phyloP scores from a whole-genome alignment of 1,139 yeast species.

The Schwanniomyces etchellsii region DNA sequence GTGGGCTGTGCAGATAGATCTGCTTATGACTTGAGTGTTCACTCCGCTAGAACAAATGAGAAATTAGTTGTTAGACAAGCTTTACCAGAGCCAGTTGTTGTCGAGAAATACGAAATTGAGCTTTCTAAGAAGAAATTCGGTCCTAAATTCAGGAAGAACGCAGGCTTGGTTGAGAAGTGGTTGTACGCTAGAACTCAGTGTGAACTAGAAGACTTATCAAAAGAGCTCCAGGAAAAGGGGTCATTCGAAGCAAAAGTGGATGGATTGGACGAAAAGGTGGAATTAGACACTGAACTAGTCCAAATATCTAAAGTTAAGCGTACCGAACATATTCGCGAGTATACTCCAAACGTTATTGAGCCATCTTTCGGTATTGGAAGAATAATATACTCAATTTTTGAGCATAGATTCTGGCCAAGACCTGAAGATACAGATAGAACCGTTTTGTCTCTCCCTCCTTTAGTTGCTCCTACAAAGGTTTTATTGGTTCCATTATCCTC shows the following conservation, averaged over 20 bases:
- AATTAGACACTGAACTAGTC: slow-evolving; percentile 67
- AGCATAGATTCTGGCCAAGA: slow-evolving; percentile 94
- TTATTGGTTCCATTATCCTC: slow-evolving; percentile 90
- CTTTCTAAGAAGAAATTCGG: slow-evolving; percentile 95
- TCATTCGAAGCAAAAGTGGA: slow-evolving; percentile 61
- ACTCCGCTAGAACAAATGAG: slow-evolving; percentile 91
- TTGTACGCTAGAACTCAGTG: slow-evolving; percentile 73
- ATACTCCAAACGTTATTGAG: slow-evolving; percentile 95
- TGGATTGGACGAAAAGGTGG: slow-evolving; percentile 57
- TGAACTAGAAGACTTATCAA: slow-evolving; percentile 72
- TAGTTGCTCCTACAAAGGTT: slow-evolving; percentile 97
- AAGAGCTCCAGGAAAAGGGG: slow-evolving; percentile 59
- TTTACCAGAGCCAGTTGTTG: slow-evolving; percentile 75
- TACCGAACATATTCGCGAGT: slow-evolving; percentile 91
- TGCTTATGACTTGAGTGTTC: slow-evolving; percentile 95
- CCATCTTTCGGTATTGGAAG: slow-evolving; percentile 99
- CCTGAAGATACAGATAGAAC: slow-evolving; percentile 89
- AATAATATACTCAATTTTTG: slow-evolving; percentile 86
- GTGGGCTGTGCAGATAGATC: slow-evolving; percentile 99
- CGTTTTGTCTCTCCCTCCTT: slow-evolving; percentile 88
- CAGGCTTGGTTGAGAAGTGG: slow-evolving; percentile 85
- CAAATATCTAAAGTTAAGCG: slow-evolving; percentile 72
- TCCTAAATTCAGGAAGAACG: slow-evolving; percentile 95
- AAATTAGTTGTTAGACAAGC: slow-evolving; percentile 91
- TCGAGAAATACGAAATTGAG: slow-evolving; percentile 78